phyloP scores from a whole-genome alignment of 164 flowering plant genomes.

The Dillenia suffruticosa region DNA sequence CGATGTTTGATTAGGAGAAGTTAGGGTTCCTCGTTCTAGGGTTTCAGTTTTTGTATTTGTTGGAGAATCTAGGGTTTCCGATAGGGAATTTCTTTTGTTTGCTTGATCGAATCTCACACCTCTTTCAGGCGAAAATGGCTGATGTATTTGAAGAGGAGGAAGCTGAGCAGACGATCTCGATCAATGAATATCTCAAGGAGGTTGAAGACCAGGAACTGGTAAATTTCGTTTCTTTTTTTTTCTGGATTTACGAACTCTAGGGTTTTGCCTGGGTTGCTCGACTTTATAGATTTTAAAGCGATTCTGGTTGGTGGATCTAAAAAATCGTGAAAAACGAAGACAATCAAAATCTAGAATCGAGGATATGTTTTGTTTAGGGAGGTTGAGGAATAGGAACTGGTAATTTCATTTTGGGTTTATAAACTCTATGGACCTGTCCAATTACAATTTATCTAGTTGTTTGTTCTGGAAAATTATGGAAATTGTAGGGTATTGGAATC shows the following conservation, averaged over 20 bases:
- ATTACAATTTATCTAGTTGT: too few species aligned
- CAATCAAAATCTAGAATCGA: too few species aligned
- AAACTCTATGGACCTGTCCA: too few species aligned
- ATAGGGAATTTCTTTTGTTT: too few species aligned
- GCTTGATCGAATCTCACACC: background rate
- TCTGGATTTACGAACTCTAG: background rate
- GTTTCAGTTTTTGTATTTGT: background rate
- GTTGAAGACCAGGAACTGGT: conserved; percentile 78
- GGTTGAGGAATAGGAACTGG: too few species aligned
- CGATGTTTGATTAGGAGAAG: too few species aligned
- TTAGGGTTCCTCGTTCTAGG: background rate
- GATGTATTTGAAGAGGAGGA: conserved; percentile 60
- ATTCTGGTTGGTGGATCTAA: background rate
- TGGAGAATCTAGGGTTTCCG: background rate
- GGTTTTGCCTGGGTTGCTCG: background rate
- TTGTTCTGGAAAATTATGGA: too few species aligned
- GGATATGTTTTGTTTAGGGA: too few species aligned
- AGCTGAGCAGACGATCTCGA: conserved; percentile 49
- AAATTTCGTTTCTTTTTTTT: conserved; percentile 1
- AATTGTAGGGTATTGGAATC: too few species aligned
- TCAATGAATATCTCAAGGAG: conserved; percentile 57
- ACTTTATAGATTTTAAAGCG: background rate
- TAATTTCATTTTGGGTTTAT: too few species aligned
- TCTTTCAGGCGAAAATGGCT: conserved; percentile 34
- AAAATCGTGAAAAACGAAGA: too few species aligned